Base-by-base conservation (phyloP, 1,284 basidiomycete species). In the Rhodofomes roseus region DNA sequence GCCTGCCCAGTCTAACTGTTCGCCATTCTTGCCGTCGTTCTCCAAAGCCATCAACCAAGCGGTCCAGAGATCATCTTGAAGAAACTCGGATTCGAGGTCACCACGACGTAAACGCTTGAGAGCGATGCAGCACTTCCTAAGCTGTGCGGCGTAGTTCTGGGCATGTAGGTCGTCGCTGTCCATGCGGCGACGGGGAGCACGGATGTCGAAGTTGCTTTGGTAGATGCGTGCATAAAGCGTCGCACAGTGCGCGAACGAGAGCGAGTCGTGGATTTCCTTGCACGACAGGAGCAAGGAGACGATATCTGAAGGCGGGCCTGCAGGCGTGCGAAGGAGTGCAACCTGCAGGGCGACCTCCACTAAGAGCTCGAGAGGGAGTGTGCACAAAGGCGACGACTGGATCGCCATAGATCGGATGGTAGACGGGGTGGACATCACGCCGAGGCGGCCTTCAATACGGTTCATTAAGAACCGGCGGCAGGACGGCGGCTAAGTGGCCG, bases 1-100 rank as follows among this genome's bases (percentile, higher is more conserved):
- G 5, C 80, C 77, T 0, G 81, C 86, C 54, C 74, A 76, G 44
- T 81, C 74, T 51, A 92, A 34, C 69, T 89, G 89, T 1, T 68
- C 73, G 18, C 79, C 73, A 68, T 93, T 93, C 73, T 81, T 83
- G 23, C 88, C 90, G 69, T 93, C 87, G 76, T 90, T 87, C 68
- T 93, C 91, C 11, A 84, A 72, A 64, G 89, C 71, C 79, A 93
- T 83, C 44, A 87, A 66, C 62, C 85, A 86, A 1, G 81, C 76
- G 1, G 74, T 74, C 76, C 82, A 83, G 14, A 90, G 71, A 52
- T 87, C 73, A 76, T 75, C 48, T 20, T 71, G 61, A 3, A 81
- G 66, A 36, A 59, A 56, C 5, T 67, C 62, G 6, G 69, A 60
- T 52, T 71, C 63, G 52, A 81, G 71, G 62, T 81, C 72, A 16